Percentiles rank a stretch among this genome's conserved stretches.
These are phyloP conservation scores for Penicillium sp. DNA, from an alignment of 2,329 filamentous ascomycete species.

Conservation along the genomic window DNA sequence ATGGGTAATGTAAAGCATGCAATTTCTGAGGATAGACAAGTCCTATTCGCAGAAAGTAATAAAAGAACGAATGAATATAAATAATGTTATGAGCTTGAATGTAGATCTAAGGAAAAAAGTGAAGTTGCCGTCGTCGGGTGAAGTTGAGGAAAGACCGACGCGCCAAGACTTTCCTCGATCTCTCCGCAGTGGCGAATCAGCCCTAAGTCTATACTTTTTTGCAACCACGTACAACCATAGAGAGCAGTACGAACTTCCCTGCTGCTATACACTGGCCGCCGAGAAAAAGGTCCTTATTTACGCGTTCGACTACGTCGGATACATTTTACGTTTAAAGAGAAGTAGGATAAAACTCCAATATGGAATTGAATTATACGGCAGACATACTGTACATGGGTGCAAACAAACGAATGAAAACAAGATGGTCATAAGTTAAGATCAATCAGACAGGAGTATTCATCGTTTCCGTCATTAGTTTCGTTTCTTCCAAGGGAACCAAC, in stretches of 20 bases:
- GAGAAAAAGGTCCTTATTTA: no score
- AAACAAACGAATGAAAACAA: constrained; percentile 1
- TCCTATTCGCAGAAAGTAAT: background rate
- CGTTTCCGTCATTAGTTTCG: constrained; percentile 13
- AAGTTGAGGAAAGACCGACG: background rate
- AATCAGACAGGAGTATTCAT: constrained; percentile 5
- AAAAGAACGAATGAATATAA: background rate
- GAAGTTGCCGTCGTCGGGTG: background rate
- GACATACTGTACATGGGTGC: constrained; percentile 10
- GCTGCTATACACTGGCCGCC: background rate
- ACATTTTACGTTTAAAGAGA: no score
- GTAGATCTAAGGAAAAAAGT: background rate
- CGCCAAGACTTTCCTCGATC: constrained; percentile 5
- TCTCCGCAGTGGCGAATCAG: constrained; percentile 1
- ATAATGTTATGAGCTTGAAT: background rate
- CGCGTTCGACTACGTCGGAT: no score
- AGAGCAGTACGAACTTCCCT: no score
- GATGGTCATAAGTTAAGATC: background rate
- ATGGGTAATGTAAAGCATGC: background rate
- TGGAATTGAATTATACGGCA: constrained; percentile 7
- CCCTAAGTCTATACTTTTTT: background rate
- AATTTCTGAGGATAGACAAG: background rate
- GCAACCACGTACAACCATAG: no score
- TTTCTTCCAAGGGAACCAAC: constrained; percentile 9
- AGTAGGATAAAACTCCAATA: background rate